Base-by-base conservation (phyloP, 2,329 filamentous ascomycete species). In the Sphaerulina musiva region DNA sequence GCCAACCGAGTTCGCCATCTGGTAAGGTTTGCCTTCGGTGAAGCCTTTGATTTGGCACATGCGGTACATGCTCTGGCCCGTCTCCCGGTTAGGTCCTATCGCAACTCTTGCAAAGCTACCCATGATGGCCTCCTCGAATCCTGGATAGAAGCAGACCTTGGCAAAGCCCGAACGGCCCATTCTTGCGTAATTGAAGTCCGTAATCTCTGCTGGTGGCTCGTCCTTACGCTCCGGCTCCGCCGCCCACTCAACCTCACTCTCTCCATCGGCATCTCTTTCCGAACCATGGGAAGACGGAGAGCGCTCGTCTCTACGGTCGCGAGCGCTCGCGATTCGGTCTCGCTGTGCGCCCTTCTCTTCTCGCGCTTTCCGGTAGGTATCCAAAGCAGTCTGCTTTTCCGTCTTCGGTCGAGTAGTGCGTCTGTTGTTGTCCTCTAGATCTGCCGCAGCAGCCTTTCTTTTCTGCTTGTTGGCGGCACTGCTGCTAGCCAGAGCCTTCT, bases 11-110 rank as follows among this genome's bases (percentile, higher is more conserved):
- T 79, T 85, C 59, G 85, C 83, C 67, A 97, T 83, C 1, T 88
- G 86, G 70, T 97, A 98, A 0, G 90, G 86, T 58, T 83, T 85
- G 62, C 91, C 87, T 53, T 82, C 83, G 1, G 78, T 80, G 68
- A 97, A 92, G 38, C 83, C 89, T 74, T 93, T 95, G 67, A 98
- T 90, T 56, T 87, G 74, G 31, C 86, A 87, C 80, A 98, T 86
- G 56, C 92, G 86, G 71, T 98, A 98, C 60, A 88, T 80, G 58
- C 87, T 86, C 55, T 84, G 76, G 3, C 86, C 85, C 3, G 81
- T 87, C 44, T 66, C 63, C 9, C 81, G 80, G 67, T 95, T 86
- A 10, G 85, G 80, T 0, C 91, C 92, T 53, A 96, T 82, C 58
- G 85, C 87, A 60, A 97, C 83, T 48, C 93, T 87, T 38, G 86